Percentiles rank a stretch among this genome's conserved stretches.
Conservation (phyloP, 768 basidiomycete genomes). For the Boletus sp. region DNA sequence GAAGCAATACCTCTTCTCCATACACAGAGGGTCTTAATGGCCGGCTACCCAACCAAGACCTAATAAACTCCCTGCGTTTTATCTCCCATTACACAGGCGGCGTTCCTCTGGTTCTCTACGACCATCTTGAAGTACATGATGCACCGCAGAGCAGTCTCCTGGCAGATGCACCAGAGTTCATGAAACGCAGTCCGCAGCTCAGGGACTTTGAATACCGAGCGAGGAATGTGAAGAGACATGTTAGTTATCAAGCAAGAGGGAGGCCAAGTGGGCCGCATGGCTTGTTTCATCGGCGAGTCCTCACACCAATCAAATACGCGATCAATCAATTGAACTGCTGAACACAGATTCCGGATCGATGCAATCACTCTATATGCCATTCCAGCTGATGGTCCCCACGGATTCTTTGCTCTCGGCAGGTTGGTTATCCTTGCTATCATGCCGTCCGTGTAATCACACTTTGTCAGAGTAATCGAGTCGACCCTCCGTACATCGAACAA, state of each 20-base stretch:
- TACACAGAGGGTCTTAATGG: conserved; percentile 89
- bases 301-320: conserved; percentile 16
- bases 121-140: conserved; percentile 59
- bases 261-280: conserved; percentile 86
- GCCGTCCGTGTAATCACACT: not conserved
- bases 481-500: conserved; percentile 90
- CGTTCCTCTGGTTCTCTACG: conserved; percentile 79
- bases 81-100: conserved; percentile 73
- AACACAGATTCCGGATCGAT: conserved; percentile 83
- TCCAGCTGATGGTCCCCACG: conserved; percentile 89
- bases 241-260: conserved; percentile 76
- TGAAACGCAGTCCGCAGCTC: conserved; percentile 44
- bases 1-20: not conserved
- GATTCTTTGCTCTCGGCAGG: conserved; percentile 92
- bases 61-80: conserved; percentile 76
- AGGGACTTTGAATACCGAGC: conserved; percentile 57
- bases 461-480: conserved; percentile 74
- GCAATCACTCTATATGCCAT: conserved; percentile 88
- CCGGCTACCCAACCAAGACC: conserved; percentile 92
- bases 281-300: conserved; percentile 73
- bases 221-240: conserved; percentile 66
- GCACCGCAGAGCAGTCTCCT: conserved; percentile 34
- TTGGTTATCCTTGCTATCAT: conserved; percentile 34
- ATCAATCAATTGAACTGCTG: not conserved
- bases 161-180: conserved; percentile 45